Percentiles rank a stretch among this genome's conserved stretches.
Conservation (phyloP, 208 protist genomes). For the Trypanosoma lewisi region DNA sequence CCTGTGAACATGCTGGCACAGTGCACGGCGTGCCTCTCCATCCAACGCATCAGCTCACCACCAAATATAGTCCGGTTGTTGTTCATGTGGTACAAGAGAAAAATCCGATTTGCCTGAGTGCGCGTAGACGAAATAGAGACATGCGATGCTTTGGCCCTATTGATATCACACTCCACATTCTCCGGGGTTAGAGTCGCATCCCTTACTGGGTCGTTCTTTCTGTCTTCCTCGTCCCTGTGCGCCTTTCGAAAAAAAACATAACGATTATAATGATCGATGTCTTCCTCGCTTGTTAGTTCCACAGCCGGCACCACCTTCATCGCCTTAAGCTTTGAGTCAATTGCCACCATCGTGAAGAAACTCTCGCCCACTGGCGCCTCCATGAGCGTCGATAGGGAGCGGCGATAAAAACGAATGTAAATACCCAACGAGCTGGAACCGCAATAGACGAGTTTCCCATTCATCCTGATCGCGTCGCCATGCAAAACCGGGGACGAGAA, state of each 20-base stretch:
- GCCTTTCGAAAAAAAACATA: constrained; percentile 55
- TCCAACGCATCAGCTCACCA: constrained; percentile 90
- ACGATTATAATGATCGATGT: constrained; percentile 61
- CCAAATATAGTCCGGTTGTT: constrained; percentile 93
- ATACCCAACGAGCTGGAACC: constrained; percentile 82
- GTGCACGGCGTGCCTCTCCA: constrained; percentile 87
- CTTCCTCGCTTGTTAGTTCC: constrained; percentile 59
- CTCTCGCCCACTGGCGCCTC: constrained; percentile 71
- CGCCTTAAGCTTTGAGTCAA: constrained; percentile 70
- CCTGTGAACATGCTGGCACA: constrained; percentile 88
- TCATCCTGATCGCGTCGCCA: constrained; percentile 79
- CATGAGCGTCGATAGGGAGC: constrained; percentile 52
- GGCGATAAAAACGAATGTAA: constrained; percentile 76
- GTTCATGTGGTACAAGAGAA: constrained; percentile 84
- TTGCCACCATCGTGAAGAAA: constrained; percentile 89
- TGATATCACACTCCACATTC: constrained; percentile 63
- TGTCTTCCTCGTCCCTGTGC: constrained; percentile 32
- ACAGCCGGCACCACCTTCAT: constrained; percentile 82
- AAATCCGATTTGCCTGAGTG: constrained; percentile 77
- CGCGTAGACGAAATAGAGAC: constrained; percentile 52
- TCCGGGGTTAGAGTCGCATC: constrained; percentile 30
- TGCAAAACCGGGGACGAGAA: constrained; percentile 83
- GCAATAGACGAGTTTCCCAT: constrained; percentile 73
- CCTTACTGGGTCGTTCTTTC: constrained; percentile 13
- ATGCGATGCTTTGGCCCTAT: constrained; percentile 51